Evolutionary conservation across 495 filamentous ascomycete species (phyloP), one percentile per base, ranked within the genome.

Genomic region (Polyplosphaeria fusca): DNA sequence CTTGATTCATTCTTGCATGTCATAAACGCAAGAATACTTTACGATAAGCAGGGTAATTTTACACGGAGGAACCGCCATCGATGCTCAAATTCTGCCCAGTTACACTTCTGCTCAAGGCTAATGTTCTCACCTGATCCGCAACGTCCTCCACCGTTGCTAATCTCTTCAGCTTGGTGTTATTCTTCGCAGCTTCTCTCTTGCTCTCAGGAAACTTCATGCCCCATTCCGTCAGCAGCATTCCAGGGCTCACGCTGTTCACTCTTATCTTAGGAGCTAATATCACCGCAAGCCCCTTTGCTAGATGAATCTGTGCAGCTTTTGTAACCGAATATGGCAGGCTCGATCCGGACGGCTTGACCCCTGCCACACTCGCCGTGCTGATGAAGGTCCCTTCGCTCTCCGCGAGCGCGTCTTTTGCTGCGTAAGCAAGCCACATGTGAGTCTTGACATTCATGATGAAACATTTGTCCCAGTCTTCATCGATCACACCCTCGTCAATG

Each of bases 371-470:
- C 4, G 79, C 77, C 0, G 78, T 81, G 1, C 73, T 74, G 49
- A 83, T 73, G 55, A 83, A 82, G 3, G 70, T 68, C 5, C 80
- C 80, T 45, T 77, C 75, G 5, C 66, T 71, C 45, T 72, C 67
- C 9, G 79, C 76, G 16, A 82, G 71, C 25, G 76, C 54, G 20
- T 70, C 65, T 60, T 70, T 72, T 1, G 74, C 71, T 0, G 76
- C 77, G 23, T 80, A 73, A 63, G 80, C 74, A 5, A 83, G 67
- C 71, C 73, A 82, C 25, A 83, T 65, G 47, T 82, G 79, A 12
- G 70, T 73, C 63, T 83, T 83, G 24, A 83, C 79, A 54, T 83
- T 83, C 69, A 82, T 75, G 39, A 74, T 73, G 61, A 79, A 82
- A 55, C 77, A 77, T 16, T 52, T 57, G 51, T 83, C 79, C 80